phyloP scores from a whole-genome alignment of 352 stramenopile genomes.

The Phytophthora podocarpi region DNA sequence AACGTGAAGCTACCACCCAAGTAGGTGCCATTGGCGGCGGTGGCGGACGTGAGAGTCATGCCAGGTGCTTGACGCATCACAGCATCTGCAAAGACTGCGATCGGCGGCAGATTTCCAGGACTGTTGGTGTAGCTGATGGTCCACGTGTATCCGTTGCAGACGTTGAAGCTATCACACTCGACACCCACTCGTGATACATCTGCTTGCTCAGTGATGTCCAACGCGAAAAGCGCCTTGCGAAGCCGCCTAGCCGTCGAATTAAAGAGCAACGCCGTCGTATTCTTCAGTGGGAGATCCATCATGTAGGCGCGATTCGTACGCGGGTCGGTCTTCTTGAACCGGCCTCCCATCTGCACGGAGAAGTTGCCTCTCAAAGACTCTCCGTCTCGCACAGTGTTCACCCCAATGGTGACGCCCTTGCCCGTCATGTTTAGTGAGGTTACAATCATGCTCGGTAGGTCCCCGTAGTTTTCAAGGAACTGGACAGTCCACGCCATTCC shows the following conservation, averaged over 20 bases:
- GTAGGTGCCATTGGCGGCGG: conserved; percentile 77
- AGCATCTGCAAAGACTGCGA: conserved; percentile 45
- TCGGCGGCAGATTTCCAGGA: conserved; percentile 63
- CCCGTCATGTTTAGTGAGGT: conserved; percentile 64
- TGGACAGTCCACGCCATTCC: conserved; percentile 69
- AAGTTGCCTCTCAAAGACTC: conserved; percentile 58
- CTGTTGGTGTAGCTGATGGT: conserved; percentile 67
- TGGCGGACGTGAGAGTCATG: conserved; percentile 32
- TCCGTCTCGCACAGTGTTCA: conserved; percentile 49
- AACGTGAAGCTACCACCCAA: conserved; percentile 67
- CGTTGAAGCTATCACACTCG: conserved; percentile 61
- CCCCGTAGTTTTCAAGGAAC: conserved; percentile 68
- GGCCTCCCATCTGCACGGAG: conserved; percentile 56
- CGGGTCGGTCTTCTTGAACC: conserved; percentile 56
- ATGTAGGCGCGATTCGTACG: conserved; percentile 51
- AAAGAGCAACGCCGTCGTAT: conserved; percentile 50
- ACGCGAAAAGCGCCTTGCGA: conserved; percentile 36
- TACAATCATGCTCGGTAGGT: conserved; percentile 42
- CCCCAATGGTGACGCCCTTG: conserved; percentile 35
- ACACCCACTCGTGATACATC: conserved; percentile 40
- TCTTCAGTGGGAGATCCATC: conserved; percentile 40
- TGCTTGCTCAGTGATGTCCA: conserved; percentile 49
- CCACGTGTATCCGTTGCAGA: conserved; percentile 78
- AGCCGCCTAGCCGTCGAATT: conserved; percentile 40
- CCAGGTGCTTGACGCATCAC: conserved; percentile 39